Percentiles rank a stretch among this genome's conserved stretches.
Evolutionary conservation across 495 filamentous ascomycete genomes (phyloP).

Genomic region (Podospora bellae-mahoneyi): DNA sequence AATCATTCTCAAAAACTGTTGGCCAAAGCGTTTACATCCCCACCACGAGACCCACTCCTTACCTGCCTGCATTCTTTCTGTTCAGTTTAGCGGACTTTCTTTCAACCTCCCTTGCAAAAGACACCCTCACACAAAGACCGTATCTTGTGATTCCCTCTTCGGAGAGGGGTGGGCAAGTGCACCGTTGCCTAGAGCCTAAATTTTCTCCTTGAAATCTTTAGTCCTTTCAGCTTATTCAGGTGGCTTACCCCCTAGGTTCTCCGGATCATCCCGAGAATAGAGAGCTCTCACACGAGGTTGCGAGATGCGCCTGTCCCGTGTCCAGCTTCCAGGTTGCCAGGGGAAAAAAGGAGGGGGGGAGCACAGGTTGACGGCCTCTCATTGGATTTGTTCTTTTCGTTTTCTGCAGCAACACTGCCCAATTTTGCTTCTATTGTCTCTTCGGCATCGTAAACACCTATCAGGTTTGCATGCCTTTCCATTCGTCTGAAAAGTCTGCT

Average conservation of each 20-base stretch:
- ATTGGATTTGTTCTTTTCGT: slow-evolving; percentile 12
- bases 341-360: neutral
- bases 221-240: neutral
- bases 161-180: neutral
- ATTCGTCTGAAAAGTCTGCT: neutral
- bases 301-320: neutral
- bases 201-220: neutral
- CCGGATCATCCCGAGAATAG: neutral
- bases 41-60: neutral
- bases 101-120: neutral
- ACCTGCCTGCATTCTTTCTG: neutral
- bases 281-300: neutral
- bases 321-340: neutral
- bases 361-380: neutral
- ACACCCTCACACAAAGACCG: neutral
- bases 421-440: neutral
- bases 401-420: neutral
- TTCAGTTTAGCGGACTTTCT: neutral
- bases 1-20: neutral
- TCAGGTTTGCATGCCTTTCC: neutral
- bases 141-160: neutral
- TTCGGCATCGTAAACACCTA: slow-evolving; percentile 10
- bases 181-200: neutral
- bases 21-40: neutral
- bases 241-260: neutral